Conservation (phyloP, 176 grass and related monocot genomes). For the Eleusine indica region DNA sequence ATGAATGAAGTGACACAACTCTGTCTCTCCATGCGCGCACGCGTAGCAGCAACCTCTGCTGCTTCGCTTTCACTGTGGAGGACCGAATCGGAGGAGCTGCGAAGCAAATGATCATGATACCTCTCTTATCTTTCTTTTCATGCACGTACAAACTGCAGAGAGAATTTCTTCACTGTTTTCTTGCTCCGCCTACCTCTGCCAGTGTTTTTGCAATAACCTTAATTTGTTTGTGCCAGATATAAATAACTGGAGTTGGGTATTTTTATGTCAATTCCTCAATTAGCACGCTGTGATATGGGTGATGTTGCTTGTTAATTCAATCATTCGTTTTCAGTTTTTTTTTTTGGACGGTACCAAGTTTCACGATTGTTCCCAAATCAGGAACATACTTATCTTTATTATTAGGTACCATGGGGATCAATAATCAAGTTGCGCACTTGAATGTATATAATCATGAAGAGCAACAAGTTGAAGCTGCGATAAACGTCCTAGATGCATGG, state of each 20-base stretch:
- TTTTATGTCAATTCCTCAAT: no score
- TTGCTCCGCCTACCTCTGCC: background rate
- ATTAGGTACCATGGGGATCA: no score
- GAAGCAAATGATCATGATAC: background rate
- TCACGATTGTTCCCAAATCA: no score
- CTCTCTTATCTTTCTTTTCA: conserved; percentile 25
- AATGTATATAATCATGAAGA: background rate
- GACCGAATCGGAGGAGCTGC: background rate
- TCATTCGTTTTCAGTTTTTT: background rate
- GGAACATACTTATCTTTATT: no score
- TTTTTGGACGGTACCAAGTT: no score
- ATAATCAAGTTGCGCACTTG: background rate
- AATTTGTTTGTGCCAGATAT: no score
- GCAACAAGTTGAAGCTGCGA: background rate
- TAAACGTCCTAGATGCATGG: background rate
- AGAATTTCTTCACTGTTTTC: conserved; percentile 30
- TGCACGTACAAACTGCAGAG: conserved; percentile 8
- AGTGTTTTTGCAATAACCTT: background rate
- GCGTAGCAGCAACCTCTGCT: background rate
- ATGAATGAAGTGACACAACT: conserved; percentile 31
- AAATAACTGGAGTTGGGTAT: no score
- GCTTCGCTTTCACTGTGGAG: conserved; percentile 18
- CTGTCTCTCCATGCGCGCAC: background rate
- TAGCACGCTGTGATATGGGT: no score
- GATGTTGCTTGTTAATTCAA: background rate